These are phyloP conservation scores for Amanita exitialis DNA, from an alignment of 768 basidiomycete species.

Conservation along the genomic window DNA sequence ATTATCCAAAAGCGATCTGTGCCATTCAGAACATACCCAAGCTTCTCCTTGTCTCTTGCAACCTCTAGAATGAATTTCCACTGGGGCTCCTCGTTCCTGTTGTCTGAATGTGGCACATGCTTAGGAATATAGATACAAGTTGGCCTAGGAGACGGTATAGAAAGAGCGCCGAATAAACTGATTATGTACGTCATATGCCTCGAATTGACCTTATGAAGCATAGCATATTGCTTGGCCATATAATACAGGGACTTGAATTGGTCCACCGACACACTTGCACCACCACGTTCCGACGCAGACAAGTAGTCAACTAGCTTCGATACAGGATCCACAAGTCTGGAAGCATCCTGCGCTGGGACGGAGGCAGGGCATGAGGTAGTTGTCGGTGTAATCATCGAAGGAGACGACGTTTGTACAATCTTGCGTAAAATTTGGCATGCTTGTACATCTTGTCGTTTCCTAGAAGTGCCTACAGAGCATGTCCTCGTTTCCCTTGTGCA, in stretches of 20 bases:
- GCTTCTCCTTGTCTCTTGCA: conserved; percentile 29
- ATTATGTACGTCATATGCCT: conserved; percentile 32
- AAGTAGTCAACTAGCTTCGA: background rate
- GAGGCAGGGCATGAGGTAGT: background rate
- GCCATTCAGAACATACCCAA: conserved; percentile 21
- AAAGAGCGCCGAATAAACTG: conserved; percentile 40
- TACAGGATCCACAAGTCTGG: background rate
- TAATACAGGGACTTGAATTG: conserved; percentile 29
- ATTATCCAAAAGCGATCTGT: conserved; percentile 60
- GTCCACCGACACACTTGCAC: conserved; percentile 17
- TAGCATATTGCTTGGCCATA: conserved; percentile 20
- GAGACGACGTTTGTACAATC: background rate
- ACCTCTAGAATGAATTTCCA: conserved; percentile 43
- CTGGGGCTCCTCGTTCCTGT: conserved; percentile 18
- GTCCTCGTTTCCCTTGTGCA: background rate
- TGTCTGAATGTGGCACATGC: conserved; percentile 18
- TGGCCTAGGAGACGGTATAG: conserved; percentile 18
- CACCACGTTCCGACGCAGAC: background rate
- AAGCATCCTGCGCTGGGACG: background rate
- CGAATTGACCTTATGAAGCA: conserved; percentile 23
- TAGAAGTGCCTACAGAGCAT: background rate
- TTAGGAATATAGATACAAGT: conserved; percentile 19
- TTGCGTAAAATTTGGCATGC: background rate
- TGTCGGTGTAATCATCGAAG: background rate
- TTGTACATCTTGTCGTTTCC: background rate